These are phyloP conservation scores for Triticum urartu DNA, from an alignment of 176 grass and related monocot genomes.

Conservation along the genomic window DNA sequence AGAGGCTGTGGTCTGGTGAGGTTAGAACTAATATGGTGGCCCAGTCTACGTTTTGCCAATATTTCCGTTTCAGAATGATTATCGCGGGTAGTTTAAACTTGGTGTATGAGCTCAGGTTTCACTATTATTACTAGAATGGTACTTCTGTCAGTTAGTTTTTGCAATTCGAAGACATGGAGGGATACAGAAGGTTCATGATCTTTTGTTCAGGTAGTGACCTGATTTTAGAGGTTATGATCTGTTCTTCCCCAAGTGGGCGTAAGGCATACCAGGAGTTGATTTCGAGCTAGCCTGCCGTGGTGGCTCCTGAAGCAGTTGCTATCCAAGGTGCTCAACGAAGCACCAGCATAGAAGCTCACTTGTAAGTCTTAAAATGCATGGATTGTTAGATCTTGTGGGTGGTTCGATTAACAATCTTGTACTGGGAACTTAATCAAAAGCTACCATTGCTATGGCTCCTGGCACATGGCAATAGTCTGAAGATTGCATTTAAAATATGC, in stretches of 20 bases:
- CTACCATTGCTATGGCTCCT: conserved; percentile 12
- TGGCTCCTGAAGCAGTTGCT: not conserved
- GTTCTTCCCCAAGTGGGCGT: conserved; percentile 22
- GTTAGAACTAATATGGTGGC: conserved; percentile 23
- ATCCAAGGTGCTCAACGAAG: conserved; percentile 19
- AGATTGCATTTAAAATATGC: conserved; percentile 19
- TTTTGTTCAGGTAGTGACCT: conserved; percentile 45
- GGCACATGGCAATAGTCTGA: not conserved
- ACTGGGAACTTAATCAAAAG: not conserved
- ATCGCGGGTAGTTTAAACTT: conserved; percentile 7
- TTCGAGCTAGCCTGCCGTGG: not conserved
- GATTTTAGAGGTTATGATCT: conserved; percentile 29
- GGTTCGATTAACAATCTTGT: not conserved
- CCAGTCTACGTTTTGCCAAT: conserved; percentile 9
- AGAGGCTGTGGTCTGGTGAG: conserved; percentile 2
- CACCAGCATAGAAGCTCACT: not conserved
- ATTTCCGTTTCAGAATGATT: not conserved
- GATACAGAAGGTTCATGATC: conserved; percentile 1
- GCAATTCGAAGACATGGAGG: conserved; percentile 3
- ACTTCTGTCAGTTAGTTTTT: conserved; percentile 17
- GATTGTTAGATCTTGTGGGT: conserved; percentile 17
- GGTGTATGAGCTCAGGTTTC: conserved; percentile 17
- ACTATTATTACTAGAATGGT: conserved; percentile 33
- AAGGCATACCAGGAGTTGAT: conserved; percentile 6
- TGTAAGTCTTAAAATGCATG: not conserved